A percentile compares a stretch with the other conserved stretches of the same genome.
Conservation (phyloP, 352 stramenopile genomes). For the Phytophthora lateralis region DNA sequence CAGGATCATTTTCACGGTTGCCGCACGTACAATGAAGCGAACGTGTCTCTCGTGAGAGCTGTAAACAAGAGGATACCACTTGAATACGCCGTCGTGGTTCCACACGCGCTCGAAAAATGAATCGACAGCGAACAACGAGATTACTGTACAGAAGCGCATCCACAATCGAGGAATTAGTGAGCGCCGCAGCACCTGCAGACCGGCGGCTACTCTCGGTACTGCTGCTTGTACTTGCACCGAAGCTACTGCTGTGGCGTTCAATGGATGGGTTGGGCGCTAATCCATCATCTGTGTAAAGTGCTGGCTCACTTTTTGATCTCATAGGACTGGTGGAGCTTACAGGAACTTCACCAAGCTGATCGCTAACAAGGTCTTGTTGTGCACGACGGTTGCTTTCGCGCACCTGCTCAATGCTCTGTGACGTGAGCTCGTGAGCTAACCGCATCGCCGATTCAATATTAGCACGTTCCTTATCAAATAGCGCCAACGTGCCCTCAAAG, state of each 20-base stretch:
- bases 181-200: slow-evolving; percentile 14
- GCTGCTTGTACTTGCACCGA: slow-evolving; percentile 16
- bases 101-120: slow-evolving; percentile 80
- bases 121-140: slow-evolving; percentile 76
- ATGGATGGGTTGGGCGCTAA: slow-evolving; percentile 17
- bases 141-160: slow-evolving; percentile 83
- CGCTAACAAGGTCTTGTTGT: slow-evolving; percentile 44
- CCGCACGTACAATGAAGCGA: slow-evolving; percentile 75
- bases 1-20: slow-evolving; percentile 75
- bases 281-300: slow-evolving; percentile 20
- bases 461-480: slow-evolving; percentile 81
- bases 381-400: slow-evolving; percentile 52
- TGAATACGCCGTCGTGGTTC: slow-evolving; percentile 75
- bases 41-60: slow-evolving; percentile 69
- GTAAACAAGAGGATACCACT: slow-evolving; percentile 70
- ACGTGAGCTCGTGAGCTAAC: slow-evolving; percentile 70
- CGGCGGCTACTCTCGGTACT: slow-evolving; percentile 15
- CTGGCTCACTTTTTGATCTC: slow-evolving; percentile 33
- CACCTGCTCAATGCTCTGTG: slow-evolving; percentile 76
- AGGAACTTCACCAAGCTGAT: slow-evolving; percentile 25
- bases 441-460: slow-evolving; percentile 87
- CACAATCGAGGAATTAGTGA: slow-evolving; percentile 72
- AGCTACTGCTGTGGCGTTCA: slow-evolving; percentile 33
- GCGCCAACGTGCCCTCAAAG: slow-evolving; percentile 66
- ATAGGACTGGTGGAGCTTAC: slow-evolving; percentile 16